Conservation (phyloP, 2,329 filamentous ascomycete species). For the Nannizziopsis arthrosporioides region DNA sequence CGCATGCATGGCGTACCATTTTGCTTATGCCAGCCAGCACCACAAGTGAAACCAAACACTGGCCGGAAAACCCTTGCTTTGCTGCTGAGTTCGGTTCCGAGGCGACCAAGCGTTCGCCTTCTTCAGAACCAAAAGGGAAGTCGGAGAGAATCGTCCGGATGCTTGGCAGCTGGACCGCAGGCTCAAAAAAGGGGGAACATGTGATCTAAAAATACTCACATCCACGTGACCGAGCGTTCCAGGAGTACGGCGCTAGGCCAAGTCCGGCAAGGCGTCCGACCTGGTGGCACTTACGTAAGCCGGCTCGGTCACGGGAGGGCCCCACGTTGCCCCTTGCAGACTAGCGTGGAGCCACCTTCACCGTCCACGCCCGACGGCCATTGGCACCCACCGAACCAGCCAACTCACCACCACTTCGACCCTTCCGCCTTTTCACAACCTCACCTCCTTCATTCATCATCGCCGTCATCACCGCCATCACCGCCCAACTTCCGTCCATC, state of each 20-base stretch:
- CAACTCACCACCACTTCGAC: slow-evolving; percentile 9
- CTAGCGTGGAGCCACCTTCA: not conserved
- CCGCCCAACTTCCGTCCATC: slow-evolving; percentile 7
- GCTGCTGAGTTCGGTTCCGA: too few species aligned
- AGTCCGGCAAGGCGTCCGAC: not conserved
- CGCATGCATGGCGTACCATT: slow-evolving; percentile 48
- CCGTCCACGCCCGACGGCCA: too few species aligned
- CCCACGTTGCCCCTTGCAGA: slow-evolving; percentile 2
- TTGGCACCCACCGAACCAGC: not conserved
- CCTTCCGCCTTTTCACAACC: slow-evolving; percentile 8
- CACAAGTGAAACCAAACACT: too few species aligned
- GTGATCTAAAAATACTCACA: slow-evolving; percentile 1
- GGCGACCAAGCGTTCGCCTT: too few species aligned
- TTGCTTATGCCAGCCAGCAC: too few species aligned
- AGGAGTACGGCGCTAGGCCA: not conserved
- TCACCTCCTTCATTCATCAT: slow-evolving; percentile 7
- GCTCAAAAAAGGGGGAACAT: not conserved
- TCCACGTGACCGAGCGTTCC: slow-evolving; percentile 1
- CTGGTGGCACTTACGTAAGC: too few species aligned
- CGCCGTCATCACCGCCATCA: not conserved
- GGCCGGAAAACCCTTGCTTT: too few species aligned
- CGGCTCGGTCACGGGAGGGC: not conserved
- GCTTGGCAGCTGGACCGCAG: not conserved
- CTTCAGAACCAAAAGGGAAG: too few species aligned
- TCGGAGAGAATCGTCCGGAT: too few species aligned